A percentile compares a stretch with the other conserved stretches of the same genome.
Evolutionary conservation across 345 rosid genomes (phyloP).

Genomic region (Nephelium lappaceum): DNA sequence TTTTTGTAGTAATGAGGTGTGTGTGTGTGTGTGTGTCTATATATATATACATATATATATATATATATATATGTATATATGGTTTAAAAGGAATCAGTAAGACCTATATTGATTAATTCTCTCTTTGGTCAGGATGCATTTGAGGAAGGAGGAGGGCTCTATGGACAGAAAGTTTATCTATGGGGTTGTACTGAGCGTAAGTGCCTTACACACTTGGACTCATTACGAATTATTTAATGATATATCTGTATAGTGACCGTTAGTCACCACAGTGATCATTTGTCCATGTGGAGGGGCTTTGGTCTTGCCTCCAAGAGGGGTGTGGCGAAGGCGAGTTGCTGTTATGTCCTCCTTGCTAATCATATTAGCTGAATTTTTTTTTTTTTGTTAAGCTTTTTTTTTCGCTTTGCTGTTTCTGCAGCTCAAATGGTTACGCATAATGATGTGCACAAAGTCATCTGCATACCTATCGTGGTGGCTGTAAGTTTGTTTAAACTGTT

Average conservation of each 20-base stretch:
- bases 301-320: too few species aligned
- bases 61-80: background rate
- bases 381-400: background rate
- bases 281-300: background rate
- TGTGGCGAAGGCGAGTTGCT: too few species aligned
- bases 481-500: constrained; percentile 51
- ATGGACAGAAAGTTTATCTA: constrained; percentile 75
- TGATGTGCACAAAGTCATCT: constrained; percentile 50
- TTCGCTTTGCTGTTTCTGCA: constrained; percentile 41
- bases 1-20: background rate
- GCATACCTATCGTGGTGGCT: constrained; percentile 82
- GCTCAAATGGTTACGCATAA: constrained; percentile 83
- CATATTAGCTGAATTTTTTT: background rate
- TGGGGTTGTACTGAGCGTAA: constrained; percentile 95
- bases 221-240: background rate
- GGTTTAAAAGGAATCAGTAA: background rate
- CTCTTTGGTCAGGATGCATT: constrained; percentile 65
- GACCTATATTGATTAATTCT: constrained; percentile 16
- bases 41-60: too few species aligned
- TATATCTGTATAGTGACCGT: background rate
- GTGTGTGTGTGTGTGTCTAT: too few species aligned
- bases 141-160: constrained; percentile 83
- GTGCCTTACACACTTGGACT: constrained; percentile 29
- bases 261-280: too few species aligned
- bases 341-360: background rate